phyloP scores from a whole-genome alignment of 805 yeast genomes.

The Metschnikowia gelsemii region DNA sequence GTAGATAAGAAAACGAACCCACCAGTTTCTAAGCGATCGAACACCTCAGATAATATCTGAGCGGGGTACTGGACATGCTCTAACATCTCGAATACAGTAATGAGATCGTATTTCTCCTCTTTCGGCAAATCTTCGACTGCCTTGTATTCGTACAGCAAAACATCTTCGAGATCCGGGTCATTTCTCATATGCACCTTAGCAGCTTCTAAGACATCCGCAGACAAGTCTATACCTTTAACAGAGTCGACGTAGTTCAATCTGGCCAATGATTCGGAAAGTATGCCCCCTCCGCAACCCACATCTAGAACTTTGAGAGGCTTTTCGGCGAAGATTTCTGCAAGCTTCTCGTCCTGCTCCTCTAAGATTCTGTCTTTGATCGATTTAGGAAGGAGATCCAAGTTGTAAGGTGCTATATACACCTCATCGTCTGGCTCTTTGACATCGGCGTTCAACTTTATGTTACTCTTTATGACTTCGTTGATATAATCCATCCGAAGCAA shows the following conservation, averaged over 20 bases:
- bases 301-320: slow-evolving; percentile 63
- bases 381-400: slow-evolving; percentile 61
- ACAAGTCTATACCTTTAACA: slow-evolving; percentile 84
- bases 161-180: slow-evolving; percentile 62
- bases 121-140: slow-evolving; percentile 59
- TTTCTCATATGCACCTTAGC: slow-evolving; percentile 65
- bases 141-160: slow-evolving; percentile 57
- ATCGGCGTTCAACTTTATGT: slow-evolving; percentile 41
- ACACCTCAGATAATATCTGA: slow-evolving; percentile 65
- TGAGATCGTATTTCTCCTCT: slow-evolving; percentile 60
- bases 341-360: slow-evolving; percentile 48
- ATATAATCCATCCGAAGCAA: slow-evolving; percentile 85
- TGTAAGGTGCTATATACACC: slow-evolving; percentile 77
- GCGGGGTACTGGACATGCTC: slow-evolving; percentile 92
- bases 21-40: slow-evolving; percentile 67
- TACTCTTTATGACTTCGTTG: slow-evolving; percentile 52
- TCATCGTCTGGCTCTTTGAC: slow-evolving; percentile 37
- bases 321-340: slow-evolving; percentile 35
- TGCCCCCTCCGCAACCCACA: slow-evolving; percentile 99
- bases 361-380: slow-evolving; percentile 48
- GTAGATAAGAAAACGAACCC: slow-evolving; percentile 89
- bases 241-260: slow-evolving; percentile 59
- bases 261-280: slow-evolving; percentile 82
- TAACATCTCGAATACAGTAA: slow-evolving; percentile 90
- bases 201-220: slow-evolving; percentile 76